Evolutionary conservation across 768 basidiomycete genomes (phyloP), one percentile per base, ranked within the genome.

Genomic region (Glaciozyma martinii): DNA sequence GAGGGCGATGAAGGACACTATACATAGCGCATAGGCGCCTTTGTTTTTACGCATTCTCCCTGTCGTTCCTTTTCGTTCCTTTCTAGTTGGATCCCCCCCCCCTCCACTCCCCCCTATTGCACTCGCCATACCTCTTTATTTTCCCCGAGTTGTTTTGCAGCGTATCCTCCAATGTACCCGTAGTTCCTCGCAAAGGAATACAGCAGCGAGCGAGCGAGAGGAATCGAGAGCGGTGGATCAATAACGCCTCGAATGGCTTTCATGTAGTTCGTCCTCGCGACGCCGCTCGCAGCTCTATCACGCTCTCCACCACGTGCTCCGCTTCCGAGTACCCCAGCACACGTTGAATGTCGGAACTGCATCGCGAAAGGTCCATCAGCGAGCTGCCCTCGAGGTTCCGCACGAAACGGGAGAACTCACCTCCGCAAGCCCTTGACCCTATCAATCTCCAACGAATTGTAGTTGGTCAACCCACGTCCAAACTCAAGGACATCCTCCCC

Each of bases 311-410:
- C 56, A 98, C 92, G 78, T 98, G 89, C 76, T 98, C 95, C 32
- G 90, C 88, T 74, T 99, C 95, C 19, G 88, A 89, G 76, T 99
- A 98, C 4, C 92, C 94, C 56, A 99, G 76, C 9, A 92, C 72
- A 65, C 85, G 83, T 13, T 86, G 79, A 46, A 99, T 84, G 59
- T 88, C 82, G 2, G 89, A 86, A 70, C 94, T 98, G 74, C 9
- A 60, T 19, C 15, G 10, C 30, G 18, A 8, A n/a, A 54, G 3
- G 4, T n/a, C 33, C 21, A 23, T 65, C 49, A 56, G 37, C 44
- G 12, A 42, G 4, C 21, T 25, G 56, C n/a, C 19, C 25, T n/a
- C 23, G n/a, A n/a, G n/a, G n/a, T 12, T 10, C 32, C 32, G 47
- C 15, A n/a, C 18, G 30, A 25, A 8, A 27, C 49, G 18, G 21